Evolutionary conservation across 1,139 yeast species (phyloP), one percentile per base, ranked within the genome.

Genomic region (Pichia sp.): DNA sequence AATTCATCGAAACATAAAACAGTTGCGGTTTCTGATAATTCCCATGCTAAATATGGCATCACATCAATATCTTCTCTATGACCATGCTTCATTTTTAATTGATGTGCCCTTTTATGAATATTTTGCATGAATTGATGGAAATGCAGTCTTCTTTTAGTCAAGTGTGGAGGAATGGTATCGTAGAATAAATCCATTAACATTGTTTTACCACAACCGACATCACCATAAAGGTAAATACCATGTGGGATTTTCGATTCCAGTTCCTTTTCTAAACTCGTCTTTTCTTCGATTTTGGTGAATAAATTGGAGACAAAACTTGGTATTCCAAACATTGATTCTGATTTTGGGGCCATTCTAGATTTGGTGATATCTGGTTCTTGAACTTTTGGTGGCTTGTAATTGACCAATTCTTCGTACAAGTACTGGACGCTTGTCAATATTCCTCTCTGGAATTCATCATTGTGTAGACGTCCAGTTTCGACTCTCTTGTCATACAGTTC

Each of bases 101-200:
- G 84, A 64, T 90, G 96, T 1, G 89, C 77, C 59, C 96, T 73
- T 60, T 88, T 88, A 67, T 93, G 99, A 42, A 93, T 77, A 58
- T 83, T 81, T 65, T 93, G 98, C 97, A 93, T 93, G 66, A 93
- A 93, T 57, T 90, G 96, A 67, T 93, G 99, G 74, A 93, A 93
- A 68, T 93, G 99, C 42, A 91, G 73, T 53, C 99, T 73, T 58
- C 73, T 77, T 59, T 89, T 90, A 22, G 93, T 76, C 51, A 93
- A 69, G 62, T 85, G 89, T 0, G 65, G 45, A 0, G 98, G 97
- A 15, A 93, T 75, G 0, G 96, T 88, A 20, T 79, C 72, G 67
- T 90, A 93, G 60, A 93, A 93, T 58, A 93, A 73, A 67, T 93
- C 99, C 98, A 93, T 91, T 54, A 93, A 73, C 97, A 93, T 93